These are phyloP conservation scores for Arxiozyma heterogenica DNA, from an alignment of 1,139 yeast species.

Conservation along the genomic window DNA sequence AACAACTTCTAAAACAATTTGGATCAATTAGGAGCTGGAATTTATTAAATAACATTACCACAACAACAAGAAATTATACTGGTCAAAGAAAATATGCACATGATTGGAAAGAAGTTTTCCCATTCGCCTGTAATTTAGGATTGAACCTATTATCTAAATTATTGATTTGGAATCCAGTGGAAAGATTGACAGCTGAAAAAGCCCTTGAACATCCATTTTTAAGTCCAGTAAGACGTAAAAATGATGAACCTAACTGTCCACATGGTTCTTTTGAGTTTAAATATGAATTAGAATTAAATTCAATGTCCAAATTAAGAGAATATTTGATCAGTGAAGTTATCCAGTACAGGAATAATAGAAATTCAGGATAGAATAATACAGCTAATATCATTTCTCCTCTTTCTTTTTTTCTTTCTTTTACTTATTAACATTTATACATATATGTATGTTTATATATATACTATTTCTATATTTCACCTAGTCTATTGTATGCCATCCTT, in stretches of 20 bases:
- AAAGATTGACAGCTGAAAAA: constrained; percentile 41
- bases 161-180: constrained; percentile 51
- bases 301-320: constrained; percentile 28
- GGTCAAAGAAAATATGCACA: constrained; percentile 30
- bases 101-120: constrained; percentile 46
- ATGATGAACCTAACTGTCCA: constrained; percentile 43
- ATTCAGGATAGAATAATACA: neutral
- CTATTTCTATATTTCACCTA: neutral
- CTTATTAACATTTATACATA: neutral
- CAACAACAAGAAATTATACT: neutral
- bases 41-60: constrained; percentile 23
- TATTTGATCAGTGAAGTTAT: constrained; percentile 24
- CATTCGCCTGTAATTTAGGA: constrained; percentile 47
- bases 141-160: constrained; percentile 41
- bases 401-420: neutral
- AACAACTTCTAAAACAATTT: constrained; percentile 31
- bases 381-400: neutral
- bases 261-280: constrained; percentile 47
- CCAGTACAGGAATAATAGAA: constrained; percentile 11
- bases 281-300: constrained; percentile 38
- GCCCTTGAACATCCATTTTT: constrained; percentile 48
- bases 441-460: no score
- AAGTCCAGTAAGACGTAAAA: constrained; percentile 37
- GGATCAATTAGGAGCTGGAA: constrained; percentile 36
- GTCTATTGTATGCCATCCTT: neutral